Evolutionary conservation across 169 alveolate genomes (phyloP), one percentile per base, ranked within the genome.

Genomic region (Plasmodium reichenowi): DNA sequence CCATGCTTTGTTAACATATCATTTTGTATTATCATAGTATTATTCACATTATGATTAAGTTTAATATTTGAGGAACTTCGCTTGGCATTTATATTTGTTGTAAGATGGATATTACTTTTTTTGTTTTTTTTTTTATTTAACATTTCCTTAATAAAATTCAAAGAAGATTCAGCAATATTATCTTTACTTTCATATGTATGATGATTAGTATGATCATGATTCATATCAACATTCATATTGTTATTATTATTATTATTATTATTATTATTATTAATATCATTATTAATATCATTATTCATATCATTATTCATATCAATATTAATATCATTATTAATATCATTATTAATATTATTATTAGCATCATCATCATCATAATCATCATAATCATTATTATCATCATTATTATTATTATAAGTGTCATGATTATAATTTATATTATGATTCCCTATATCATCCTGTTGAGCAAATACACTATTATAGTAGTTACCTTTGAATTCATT

Each of bases 111-210:
- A 20, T 71, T 45, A 48, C 15, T 24, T n/a, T 72, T 59, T 54
- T 72, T 72, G 10, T 52, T 52, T 72, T 72, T 52, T 7, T 6
- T 47, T 22, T 71, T 45, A 52, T 15, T 48, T 71, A 52, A 20
- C 0, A 52, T 47, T 10, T 48, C 50, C 9, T 71, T 71, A 48
- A 71, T 26, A 50, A 71, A 71, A 48, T 45, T 48, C 0, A 66
- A 10, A 71, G 78, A 47, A 0, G 45, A 15, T 24, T 15, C 78
- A 8, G 26, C 78, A 29, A 52, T 50, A n/a, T 26, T 32, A 1
- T 66, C 73, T 32, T 38, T 26, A 3, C 22, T 20, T 7, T 70
- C 52, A 71, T 71, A 50, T 10, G 6, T 66, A n/a, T 32, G 7
- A 12, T 10, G 62, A n/a, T 50, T 50, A 1, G 2, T 13, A 38